phyloP scores from a whole-genome alignment of 2,329 filamentous ascomycete species.

The Ophiostoma australiae region DNA sequence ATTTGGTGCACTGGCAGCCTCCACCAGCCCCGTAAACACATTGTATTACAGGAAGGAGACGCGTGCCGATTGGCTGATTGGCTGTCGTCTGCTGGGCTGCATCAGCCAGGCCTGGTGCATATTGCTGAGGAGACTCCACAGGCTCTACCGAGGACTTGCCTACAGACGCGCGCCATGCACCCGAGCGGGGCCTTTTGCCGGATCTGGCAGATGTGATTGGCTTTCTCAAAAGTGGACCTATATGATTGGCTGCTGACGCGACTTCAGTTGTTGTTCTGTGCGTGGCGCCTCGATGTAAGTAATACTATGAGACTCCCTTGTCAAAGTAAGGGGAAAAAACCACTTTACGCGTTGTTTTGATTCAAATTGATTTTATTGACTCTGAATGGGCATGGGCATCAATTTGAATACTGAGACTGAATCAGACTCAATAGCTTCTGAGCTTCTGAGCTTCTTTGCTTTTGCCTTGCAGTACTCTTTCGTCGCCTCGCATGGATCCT shows the following conservation, averaged over 20 bases:
- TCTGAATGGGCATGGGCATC: background rate
- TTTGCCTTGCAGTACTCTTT: background rate
- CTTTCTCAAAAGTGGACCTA: background rate
- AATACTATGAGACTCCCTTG: background rate
- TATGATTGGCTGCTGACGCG: background rate
- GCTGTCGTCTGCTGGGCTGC: background rate
- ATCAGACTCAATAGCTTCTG: background rate
- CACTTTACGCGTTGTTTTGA: slow-evolving; percentile 28
- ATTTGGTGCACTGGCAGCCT: background rate
- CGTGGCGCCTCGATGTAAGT: background rate
- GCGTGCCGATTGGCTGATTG: slow-evolving; percentile 18
- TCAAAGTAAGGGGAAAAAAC: background rate
- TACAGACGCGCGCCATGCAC: slow-evolving; percentile 11
- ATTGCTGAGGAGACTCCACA: background rate
- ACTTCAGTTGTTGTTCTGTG: slow-evolving; percentile 6
- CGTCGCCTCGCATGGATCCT: too few species aligned
- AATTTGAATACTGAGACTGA: background rate
- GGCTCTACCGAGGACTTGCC: background rate
- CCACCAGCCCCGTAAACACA: slow-evolving; percentile 9
- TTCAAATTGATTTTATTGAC: background rate
- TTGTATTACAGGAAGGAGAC: background rate
- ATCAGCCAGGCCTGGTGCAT: background rate
- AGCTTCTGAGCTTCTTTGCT: background rate
- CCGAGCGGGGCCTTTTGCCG: background rate
- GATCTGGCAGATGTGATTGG: background rate